A percentile compares a stretch with the other conserved stretches of the same genome.
phyloP scores from a whole-genome alignment of 805 yeast genomes.

The Millerozyma miso region DNA sequence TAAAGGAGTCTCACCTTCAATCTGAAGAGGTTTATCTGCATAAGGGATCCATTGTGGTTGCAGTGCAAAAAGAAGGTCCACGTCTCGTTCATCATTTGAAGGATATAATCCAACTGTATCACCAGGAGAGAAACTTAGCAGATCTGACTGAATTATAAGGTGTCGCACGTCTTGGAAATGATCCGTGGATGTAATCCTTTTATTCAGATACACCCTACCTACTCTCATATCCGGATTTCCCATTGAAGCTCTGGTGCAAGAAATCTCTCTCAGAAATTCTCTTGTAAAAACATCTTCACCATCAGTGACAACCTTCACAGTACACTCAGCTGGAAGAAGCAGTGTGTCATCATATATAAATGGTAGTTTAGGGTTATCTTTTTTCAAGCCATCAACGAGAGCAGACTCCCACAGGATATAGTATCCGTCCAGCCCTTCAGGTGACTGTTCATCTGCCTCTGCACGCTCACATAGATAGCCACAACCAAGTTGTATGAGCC shows the following conservation, averaged over 20 bases:
- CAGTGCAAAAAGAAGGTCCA: constrained; percentile 56
- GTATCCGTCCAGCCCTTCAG: constrained; percentile 75
- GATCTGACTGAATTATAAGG: constrained; percentile 39
- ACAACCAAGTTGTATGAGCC: constrained; percentile 82
- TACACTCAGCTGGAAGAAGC: constrained; percentile 25
- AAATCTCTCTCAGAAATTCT: neutral
- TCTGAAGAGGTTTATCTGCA: constrained; percentile 56
- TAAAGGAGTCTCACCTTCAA: constrained; percentile 33
- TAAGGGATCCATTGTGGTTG: constrained; percentile 68
- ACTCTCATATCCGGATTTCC: constrained; percentile 7
- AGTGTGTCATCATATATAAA: constrained; percentile 18
- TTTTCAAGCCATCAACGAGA: constrained; percentile 30
- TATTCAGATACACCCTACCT: constrained; percentile 50
- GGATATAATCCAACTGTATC: constrained; percentile 81
- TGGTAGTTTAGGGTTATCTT: constrained; percentile 17
- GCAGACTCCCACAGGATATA: constrained; percentile 69
- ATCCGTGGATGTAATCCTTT: constrained; percentile 58
- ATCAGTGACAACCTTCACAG: constrained; percentile 8
- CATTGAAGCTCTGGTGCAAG: constrained; percentile 8
- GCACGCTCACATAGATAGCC: constrained; percentile 64
- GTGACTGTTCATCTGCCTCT: constrained; percentile 84
- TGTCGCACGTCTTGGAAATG: constrained; percentile 92
- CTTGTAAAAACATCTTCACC: constrained; percentile 3
- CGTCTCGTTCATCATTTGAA: constrained; percentile 58
- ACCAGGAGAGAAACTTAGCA: constrained; percentile 58